A percentile compares a stretch with the other conserved stretches of the same genome.
phyloP scores from a whole-genome alignment of 345 rosid genomes.

The Nephelium lappaceum region DNA sequence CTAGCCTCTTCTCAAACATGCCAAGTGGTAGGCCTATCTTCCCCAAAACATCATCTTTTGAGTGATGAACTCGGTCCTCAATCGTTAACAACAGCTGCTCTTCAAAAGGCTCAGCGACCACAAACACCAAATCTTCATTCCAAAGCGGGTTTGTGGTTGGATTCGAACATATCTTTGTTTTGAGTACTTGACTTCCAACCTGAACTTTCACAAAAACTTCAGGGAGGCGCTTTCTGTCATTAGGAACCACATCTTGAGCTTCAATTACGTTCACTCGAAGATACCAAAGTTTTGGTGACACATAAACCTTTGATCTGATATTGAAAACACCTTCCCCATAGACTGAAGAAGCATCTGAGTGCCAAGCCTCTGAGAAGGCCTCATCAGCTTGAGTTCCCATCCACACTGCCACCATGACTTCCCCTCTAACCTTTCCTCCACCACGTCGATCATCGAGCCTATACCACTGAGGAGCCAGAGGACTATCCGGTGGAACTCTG shows the following conservation, averaged over 20 bases:
- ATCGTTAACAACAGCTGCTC: slow-evolving; percentile 69
- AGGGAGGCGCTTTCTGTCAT: slow-evolving; percentile 64
- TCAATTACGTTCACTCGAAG: slow-evolving; percentile 81
- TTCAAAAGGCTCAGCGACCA: slow-evolving; percentile 93
- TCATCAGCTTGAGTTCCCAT: slow-evolving; percentile 97
- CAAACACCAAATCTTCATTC: slow-evolving; percentile 91
- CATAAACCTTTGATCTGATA: slow-evolving; percentile 74
- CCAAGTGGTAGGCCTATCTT: slow-evolving; percentile 56
- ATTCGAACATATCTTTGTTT: slow-evolving; percentile 53
- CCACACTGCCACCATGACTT: slow-evolving; percentile 92
- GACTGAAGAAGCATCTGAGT: slow-evolving; percentile 69
- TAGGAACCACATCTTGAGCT: slow-evolving; percentile 81
- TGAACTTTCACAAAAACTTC: slow-evolving; percentile 73
- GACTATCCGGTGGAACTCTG: slow-evolving; percentile 95
- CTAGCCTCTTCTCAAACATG: slow-evolving; percentile 74
- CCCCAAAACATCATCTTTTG: slow-evolving; percentile 74
- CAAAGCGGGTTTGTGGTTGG: slow-evolving; percentile 61
- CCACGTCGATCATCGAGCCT: slow-evolving; percentile 73
- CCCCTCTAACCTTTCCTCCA: slow-evolving; percentile 71
- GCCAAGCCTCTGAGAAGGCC: slow-evolving; percentile 88
- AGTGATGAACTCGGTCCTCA: slow-evolving; percentile 65
- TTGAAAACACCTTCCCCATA: slow-evolving; percentile 66
- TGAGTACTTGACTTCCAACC: slow-evolving; percentile 77
- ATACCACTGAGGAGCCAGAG: slow-evolving; percentile 94
- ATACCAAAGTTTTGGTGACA: slow-evolving; percentile 91